Percentiles rank a stretch among this genome's conserved stretches.
Evolutionary conservation across 2,329 filamentous ascomycete genomes (phyloP).

Genomic region (Xylariales sp.): DNA sequence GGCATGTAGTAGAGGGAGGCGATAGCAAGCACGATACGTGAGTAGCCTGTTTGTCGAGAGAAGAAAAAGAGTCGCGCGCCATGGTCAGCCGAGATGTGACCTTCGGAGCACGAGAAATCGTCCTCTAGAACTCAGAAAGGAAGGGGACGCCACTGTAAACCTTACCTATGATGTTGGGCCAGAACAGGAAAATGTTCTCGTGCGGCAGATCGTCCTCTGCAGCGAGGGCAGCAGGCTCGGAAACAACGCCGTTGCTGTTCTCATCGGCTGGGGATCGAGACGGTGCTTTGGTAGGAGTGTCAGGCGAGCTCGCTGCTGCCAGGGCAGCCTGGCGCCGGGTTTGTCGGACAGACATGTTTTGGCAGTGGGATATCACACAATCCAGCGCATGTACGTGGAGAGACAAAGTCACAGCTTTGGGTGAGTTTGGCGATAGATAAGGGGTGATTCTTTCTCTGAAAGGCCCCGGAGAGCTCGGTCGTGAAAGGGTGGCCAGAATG

Average conservation of each 20-base stretch:
- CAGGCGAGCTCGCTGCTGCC: slow-evolving; percentile 18
- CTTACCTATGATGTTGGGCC: slow-evolving; percentile 80
- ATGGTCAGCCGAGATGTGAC: slow-evolving; percentile 1
- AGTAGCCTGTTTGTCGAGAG: too few relatives aligned
- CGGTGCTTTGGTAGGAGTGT: slow-evolving; percentile 18
- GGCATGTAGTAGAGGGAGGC: slow-evolving; percentile 99
- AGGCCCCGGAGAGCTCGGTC: too few relatives aligned
- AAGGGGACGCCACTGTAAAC: too few relatives aligned
- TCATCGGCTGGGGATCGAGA: slow-evolving; percentile 15
- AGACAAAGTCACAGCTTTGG: too few relatives aligned
- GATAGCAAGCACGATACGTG: slow-evolving; percentile 74
- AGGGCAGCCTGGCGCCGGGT: slow-evolving; percentile 33
- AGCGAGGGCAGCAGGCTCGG: slow-evolving; percentile 18
- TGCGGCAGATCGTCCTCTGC: slow-evolving; percentile 31
- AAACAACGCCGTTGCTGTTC: slow-evolving; percentile 11
- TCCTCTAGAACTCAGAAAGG: too few relatives aligned
- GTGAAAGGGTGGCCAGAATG: too few relatives aligned
- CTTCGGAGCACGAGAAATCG: too few relatives aligned
- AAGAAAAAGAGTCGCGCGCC: not conserved
- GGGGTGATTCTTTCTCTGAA: too few relatives aligned
- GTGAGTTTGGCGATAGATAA: too few relatives aligned
- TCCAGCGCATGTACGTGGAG: too few relatives aligned
- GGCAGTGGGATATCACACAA: too few relatives aligned
- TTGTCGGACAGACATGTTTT: slow-evolving; percentile 33
- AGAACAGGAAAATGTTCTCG: slow-evolving; percentile 81